These are phyloP conservation scores for Trichoderma arundinaceum DNA, from an alignment of 2,329 filamentous ascomycete genomes.

Conservation along the genomic window DNA sequence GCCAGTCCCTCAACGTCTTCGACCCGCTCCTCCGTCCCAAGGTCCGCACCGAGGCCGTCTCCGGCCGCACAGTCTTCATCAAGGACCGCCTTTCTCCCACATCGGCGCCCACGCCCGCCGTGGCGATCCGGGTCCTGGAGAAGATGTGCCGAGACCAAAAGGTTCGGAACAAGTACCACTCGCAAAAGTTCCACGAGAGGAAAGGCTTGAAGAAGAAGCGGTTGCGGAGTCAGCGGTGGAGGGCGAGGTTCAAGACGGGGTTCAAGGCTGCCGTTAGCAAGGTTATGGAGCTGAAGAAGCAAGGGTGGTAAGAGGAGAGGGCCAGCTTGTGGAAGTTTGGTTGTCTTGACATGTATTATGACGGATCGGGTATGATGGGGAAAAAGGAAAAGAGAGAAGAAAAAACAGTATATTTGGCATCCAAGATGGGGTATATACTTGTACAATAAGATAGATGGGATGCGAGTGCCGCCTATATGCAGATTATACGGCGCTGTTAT, in stretches of 20 bases:
- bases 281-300: constrained; percentile 72
- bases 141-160: constrained; percentile 56
- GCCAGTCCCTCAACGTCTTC: constrained; percentile 33
- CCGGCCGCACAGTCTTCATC: constrained; percentile 49
- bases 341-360: not conserved
- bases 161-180: constrained; percentile 59
- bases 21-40: constrained; percentile 41
- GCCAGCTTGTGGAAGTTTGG: not conserved
- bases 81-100: constrained; percentile 39
- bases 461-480: not conserved
- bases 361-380: not conserved
- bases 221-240: constrained; percentile 71
- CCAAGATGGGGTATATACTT: constrained; percentile 22
- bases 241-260: constrained; percentile 68
- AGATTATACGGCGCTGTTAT: not conserved
- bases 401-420: constrained; percentile 22
- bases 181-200: constrained; percentile 76
- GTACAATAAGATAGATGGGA: constrained; percentile 27
- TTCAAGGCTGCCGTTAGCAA: constrained; percentile 69
- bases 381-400: not conserved
- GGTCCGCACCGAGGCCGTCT: constrained; percentile 44
- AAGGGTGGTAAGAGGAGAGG: constrained; percentile 69
- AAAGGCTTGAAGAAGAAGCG: constrained; percentile 79
- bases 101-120: constrained; percentile 49
- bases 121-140: constrained; percentile 52